Evolutionary conservation across 2,329 filamentous ascomycete genomes (phyloP).

Genomic region (Huntiella savannae): DNA sequence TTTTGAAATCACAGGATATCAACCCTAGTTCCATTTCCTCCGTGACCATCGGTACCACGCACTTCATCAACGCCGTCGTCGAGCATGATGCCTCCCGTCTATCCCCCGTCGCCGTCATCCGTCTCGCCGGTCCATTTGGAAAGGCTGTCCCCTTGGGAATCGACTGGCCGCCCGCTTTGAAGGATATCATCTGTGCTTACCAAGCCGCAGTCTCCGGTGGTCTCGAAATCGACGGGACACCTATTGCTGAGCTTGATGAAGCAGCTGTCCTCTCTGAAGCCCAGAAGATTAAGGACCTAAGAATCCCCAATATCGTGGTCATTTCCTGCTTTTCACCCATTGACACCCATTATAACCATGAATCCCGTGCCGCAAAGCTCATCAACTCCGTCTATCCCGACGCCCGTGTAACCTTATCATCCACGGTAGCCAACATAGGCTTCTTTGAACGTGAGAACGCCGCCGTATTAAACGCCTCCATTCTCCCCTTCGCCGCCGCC

Average conservation of each 20-base stretch:
- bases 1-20: conserved; percentile 21
- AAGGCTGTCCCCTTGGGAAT: conserved; percentile 30
- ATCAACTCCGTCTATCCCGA: conserved; percentile 18
- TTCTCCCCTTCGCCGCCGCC: conserved; percentile 35
- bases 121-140: conserved; percentile 27
- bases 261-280: conserved; percentile 23
- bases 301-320: conserved; percentile 29
- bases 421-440: conserved; percentile 32
- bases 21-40: conserved; percentile 23
- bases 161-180: conserved; percentile 33
- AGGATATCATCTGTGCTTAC: conserved; percentile 27
- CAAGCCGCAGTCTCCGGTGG: conserved; percentile 29
- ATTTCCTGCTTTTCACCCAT: conserved; percentile 34
- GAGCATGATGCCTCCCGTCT: conserved; percentile 31
- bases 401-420: conserved; percentile 29
- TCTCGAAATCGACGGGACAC: conserved; percentile 29
- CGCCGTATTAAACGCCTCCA: conserved; percentile 43
- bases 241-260: conserved; percentile 27
- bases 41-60: conserved; percentile 35
- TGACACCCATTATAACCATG: conserved; percentile 28
- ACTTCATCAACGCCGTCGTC: conserved; percentile 40
- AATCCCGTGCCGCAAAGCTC: conserved; percentile 27
- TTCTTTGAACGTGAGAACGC: conserved; percentile 47
- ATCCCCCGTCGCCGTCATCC: conserved; percentile 31
- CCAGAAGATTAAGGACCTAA: conserved; percentile 20